These are phyloP conservation scores for Lachnellula subtilissima DNA, from an alignment of 2,329 filamentous ascomycete species.

Conservation along the genomic window DNA sequence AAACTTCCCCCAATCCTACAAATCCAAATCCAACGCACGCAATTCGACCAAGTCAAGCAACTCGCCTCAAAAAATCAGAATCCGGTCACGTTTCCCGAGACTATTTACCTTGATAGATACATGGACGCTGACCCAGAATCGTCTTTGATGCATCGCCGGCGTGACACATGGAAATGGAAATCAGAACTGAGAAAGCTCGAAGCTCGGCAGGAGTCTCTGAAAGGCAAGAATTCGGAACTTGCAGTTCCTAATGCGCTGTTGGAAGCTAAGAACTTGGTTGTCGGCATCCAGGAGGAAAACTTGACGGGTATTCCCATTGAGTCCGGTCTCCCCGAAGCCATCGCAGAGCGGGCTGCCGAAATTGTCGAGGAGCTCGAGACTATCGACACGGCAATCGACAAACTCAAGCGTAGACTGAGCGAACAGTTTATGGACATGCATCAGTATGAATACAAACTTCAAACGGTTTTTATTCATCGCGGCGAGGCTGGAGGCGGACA, in stretches of 20 bases:
- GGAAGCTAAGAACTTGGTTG: conserved; percentile 37
- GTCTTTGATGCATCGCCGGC: conserved; percentile 57
- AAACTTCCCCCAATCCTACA: conserved; percentile 81
- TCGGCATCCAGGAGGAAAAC: conserved; percentile 38
- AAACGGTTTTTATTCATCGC: conserved; percentile 89
- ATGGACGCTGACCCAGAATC: conserved; percentile 60
- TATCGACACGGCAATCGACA: conserved; percentile 44
- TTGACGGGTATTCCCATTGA: conserved; percentile 40
- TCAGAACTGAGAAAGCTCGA: conserved; percentile 55
- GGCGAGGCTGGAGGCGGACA: conserved; percentile 71
- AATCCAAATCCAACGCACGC: conserved; percentile 80
- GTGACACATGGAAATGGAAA: conserved; percentile 71
- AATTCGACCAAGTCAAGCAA: conserved; percentile 59
- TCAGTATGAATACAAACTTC: conserved; percentile 71
- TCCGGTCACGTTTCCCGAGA: conserved; percentile 73
- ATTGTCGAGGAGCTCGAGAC: conserved; percentile 42
- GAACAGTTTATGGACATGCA: conserved; percentile 59
- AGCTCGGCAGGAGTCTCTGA: conserved; percentile 29
- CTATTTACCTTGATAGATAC: conserved; percentile 83
- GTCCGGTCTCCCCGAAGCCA: conserved; percentile 34
- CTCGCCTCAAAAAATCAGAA: conserved; percentile 68
- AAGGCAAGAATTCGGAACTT: conserved; percentile 19
- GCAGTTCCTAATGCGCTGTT: conserved; percentile 27
- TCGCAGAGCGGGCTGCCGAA: conserved; percentile 42
- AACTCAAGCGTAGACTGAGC: conserved; percentile 36